A percentile compares a stretch with the other conserved stretches of the same genome.
Conservation (phyloP, 2,329 filamentous ascomycete species). For the Cyphellophora attinorum region DNA sequence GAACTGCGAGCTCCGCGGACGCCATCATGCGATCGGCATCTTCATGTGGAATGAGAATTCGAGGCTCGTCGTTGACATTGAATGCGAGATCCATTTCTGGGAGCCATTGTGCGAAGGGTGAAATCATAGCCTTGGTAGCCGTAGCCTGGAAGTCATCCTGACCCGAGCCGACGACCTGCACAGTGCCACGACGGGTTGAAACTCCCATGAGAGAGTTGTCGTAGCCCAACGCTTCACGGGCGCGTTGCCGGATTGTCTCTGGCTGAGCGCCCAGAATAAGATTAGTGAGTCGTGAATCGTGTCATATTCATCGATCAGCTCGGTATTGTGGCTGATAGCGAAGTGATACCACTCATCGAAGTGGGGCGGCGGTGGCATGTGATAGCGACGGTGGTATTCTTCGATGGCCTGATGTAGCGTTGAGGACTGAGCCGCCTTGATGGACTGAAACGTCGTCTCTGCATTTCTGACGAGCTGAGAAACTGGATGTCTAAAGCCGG, state of each 20-base stretch:
- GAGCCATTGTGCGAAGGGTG: too few species aligned
- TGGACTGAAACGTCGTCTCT: background rate
- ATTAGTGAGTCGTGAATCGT: background rate
- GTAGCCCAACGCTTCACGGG: background rate
- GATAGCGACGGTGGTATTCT: slow-evolving; percentile 43
- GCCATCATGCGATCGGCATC: too few species aligned
- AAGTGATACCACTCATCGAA: slow-evolving; percentile 51
- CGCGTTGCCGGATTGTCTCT: background rate
- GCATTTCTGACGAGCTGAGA: background rate
- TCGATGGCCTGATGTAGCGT: slow-evolving; percentile 38
- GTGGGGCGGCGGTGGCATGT: slow-evolving; percentile 44
- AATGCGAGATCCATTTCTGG: slow-evolving; percentile 2
- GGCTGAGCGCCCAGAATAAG: background rate
- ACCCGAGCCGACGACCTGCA: too few species aligned
- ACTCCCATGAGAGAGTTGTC: background rate
- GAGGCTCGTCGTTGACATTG: slow-evolving; percentile 1
- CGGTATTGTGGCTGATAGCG: slow-evolving; percentile 2
- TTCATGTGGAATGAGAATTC: slow-evolving; percentile 37
- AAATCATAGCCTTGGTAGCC: too few species aligned
- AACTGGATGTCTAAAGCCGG: too few species aligned
- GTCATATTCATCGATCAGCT: slow-evolving; percentile 6
- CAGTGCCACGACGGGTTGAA: background rate
- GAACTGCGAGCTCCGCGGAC: too few species aligned
- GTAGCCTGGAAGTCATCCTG: too few species aligned
- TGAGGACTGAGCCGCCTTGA: background rate